Evolutionary conservation across 805 yeast genomes (phyloP).

Genomic region (Helenozyma rhizophorensis): DNA sequence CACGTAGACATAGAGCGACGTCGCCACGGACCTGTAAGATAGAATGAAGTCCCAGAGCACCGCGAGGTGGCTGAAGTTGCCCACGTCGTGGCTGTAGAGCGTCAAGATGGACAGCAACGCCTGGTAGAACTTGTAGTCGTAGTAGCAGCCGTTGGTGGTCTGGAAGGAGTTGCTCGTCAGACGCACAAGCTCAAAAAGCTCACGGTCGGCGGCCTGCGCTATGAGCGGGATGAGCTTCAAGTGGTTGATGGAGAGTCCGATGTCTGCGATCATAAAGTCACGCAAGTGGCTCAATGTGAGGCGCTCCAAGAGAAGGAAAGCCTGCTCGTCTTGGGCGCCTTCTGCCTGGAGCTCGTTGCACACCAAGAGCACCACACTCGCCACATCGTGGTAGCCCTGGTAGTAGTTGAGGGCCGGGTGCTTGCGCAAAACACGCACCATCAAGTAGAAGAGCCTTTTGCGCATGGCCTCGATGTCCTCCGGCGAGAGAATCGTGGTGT

Average conservation of each 20-base stretch:
- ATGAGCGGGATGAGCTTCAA: constrained; percentile 63
- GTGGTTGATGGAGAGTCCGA: constrained; percentile 64
- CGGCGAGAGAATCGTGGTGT: constrained; percentile 29
- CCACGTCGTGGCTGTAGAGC: constrained; percentile 67
- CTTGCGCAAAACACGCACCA: constrained; percentile 53
- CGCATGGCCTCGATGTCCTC: constrained; percentile 33
- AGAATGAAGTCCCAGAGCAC: constrained; percentile 68
- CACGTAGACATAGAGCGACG: constrained; percentile 58
- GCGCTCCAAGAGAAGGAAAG: constrained; percentile 46
- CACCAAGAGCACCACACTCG: constrained; percentile 58
- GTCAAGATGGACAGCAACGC: constrained; percentile 78
- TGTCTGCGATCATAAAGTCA: constrained; percentile 77
- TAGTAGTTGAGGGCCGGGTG: constrained; percentile 69
- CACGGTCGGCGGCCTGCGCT: constrained; percentile 44
- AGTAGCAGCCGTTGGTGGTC: constrained; percentile 22
- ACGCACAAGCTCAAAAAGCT: constrained; percentile 37
- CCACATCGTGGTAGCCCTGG: constrained; percentile 92
- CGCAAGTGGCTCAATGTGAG: constrained; percentile 63
- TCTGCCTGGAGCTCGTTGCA: constrained; percentile 27
- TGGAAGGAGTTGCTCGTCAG: constrained; percentile 30
- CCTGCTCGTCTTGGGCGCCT: constrained; percentile 22
- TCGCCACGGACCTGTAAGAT: constrained; percentile 49
- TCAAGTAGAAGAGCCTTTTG: constrained; percentile 37
- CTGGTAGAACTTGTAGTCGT: constrained; percentile 41
- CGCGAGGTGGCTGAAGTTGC: constrained; percentile 45